phyloP scores from a whole-genome alignment of 768 basidiomycete species.

The Holtermannia corniformis region DNA sequence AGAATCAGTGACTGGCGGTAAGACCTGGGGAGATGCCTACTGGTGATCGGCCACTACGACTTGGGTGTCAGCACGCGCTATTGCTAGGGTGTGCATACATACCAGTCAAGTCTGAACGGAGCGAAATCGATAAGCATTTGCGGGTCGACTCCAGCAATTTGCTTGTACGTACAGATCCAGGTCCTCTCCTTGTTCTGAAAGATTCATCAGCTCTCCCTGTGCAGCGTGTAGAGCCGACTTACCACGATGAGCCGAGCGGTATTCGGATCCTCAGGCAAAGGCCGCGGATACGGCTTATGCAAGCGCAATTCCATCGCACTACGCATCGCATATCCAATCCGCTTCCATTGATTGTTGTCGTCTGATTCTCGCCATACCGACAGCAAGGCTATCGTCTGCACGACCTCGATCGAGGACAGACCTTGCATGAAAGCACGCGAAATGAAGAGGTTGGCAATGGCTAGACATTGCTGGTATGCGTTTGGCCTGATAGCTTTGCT shows the following conservation, averaged over 20 bases:
- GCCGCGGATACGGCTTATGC: slow-evolving; percentile 1
- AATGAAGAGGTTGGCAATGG: slow-evolving; percentile 5
- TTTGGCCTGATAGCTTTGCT: slow-evolving; percentile 6
- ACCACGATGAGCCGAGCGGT: slow-evolving; percentile 3
- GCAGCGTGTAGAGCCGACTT: not conserved
- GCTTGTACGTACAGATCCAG: slow-evolving; percentile 5
- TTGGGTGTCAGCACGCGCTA: not conserved
- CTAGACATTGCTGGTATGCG: slow-evolving; percentile 2
- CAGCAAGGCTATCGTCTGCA: slow-evolving; percentile 7
- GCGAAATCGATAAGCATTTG: not conserved
- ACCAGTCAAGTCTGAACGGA: not conserved
- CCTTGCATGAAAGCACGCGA: slow-evolving; percentile 7
- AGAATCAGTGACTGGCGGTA: not conserved
- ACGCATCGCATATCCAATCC: slow-evolving; percentile 8
- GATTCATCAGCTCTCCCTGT: not conserved
- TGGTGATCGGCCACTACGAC: slow-evolving; percentile 8
- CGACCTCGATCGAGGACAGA: slow-evolving; percentile 2
- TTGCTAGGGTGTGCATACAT: not conserved
- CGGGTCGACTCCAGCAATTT: too few species aligned
- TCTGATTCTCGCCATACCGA: slow-evolving; percentile 9
- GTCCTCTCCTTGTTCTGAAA: slow-evolving; percentile 4
- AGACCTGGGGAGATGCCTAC: not conserved
- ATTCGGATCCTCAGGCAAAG: slow-evolving; percentile 4
- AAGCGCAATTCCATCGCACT: slow-evolving; percentile 5
- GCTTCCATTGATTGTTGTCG: slow-evolving; percentile 7